Conservation (phyloP, 352 stramenopile genomes). For the Pythium aquatile region DNA sequence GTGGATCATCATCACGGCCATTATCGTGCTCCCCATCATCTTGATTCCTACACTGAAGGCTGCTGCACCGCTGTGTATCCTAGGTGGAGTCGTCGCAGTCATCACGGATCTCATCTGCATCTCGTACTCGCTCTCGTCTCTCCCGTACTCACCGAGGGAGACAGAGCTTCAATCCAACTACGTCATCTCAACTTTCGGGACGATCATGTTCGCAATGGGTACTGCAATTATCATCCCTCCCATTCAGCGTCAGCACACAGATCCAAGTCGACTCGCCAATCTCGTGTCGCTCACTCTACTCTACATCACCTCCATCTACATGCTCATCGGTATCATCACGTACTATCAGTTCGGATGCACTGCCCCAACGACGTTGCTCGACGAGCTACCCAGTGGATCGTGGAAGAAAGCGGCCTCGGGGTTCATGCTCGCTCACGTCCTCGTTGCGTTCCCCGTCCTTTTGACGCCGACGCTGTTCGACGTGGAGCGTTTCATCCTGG, state of each 20-base stretch:
- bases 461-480: slow-evolving; percentile 66
- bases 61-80: slow-evolving; percentile 41
- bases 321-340: slow-evolving; percentile 61
- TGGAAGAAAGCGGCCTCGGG: slow-evolving; percentile 37
- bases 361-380: slow-evolving; percentile 51
- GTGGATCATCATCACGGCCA: slow-evolving; percentile 61
- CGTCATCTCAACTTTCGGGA: slow-evolving; percentile 55
- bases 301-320: slow-evolving; percentile 70
- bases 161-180: slow-evolving; percentile 43
- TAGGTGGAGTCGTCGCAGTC: slow-evolving; percentile 48
- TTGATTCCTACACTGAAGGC: slow-evolving; percentile 62
- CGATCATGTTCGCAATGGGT: slow-evolving; percentile 69
- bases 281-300: slow-evolving; percentile 64
- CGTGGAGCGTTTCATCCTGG: slow-evolving; percentile 56
- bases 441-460: slow-evolving; percentile 61
- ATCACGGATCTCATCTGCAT: slow-evolving; percentile 56
- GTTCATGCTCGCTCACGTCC: slow-evolving; percentile 61
- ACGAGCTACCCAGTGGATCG: slow-evolving; percentile 39
- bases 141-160: slow-evolving; percentile 45
- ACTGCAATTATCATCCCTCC: slow-evolving; percentile 67
- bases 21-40: slow-evolving; percentile 54
- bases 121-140: slow-evolving; percentile 39
- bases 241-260: slow-evolving; percentile 56
- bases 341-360: slow-evolving; percentile 77
- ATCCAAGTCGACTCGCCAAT: slow-evolving; percentile 49